Base-by-base conservation (phyloP, 179 eudicot species). In the Camellia oleifera region DNA sequence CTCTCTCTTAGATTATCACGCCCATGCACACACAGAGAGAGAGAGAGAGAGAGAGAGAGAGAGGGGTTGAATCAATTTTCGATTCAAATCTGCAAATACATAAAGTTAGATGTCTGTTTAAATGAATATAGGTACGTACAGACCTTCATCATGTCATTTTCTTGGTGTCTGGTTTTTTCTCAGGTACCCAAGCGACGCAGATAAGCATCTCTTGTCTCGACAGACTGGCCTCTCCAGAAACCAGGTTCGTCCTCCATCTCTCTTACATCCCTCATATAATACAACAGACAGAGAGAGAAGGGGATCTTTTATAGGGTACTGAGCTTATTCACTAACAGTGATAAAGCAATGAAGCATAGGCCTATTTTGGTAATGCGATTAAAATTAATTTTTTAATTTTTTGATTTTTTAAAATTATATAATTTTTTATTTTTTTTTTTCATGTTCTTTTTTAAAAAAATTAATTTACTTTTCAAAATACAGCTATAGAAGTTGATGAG, bases 131-230 rank as follows among this genome's bases (percentile, higher is more conserved):
- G 76, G 63, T 44, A 78, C 75, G 69, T 32, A 32, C 40, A 32
- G 40, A 32, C 40, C 45, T 17, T 54, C 54, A 62, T 84, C 54
- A 81, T 83, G 83, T 82, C 74, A 56, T 80, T 84, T 82, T 75
- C 67, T 32, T 84, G 84, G 3, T 75, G 58, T 72, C 57, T 72
- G 74, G 83, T 76, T 82, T 54, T 81, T 78, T 87, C 81, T 85
- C 95, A 94, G 98, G 92, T 94, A 94, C 80, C 98, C 98, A 72
- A 94, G 98, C 81, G 98, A 94, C 81, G 97, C 98, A 76, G 98
- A 94, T 88, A 94, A 94, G 78, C 98, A 91, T 77, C 85, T 93
- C 79, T 85, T 94, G 81, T 89, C 98, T 40, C 72, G 98, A 52
- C 97, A 94, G 93, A 94, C 98, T 79, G 97, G 98, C 26, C 87